Evolutionary conservation across 352 stramenopile genomes (phyloP).

Genomic region (Phytophthora sp.): DNA sequence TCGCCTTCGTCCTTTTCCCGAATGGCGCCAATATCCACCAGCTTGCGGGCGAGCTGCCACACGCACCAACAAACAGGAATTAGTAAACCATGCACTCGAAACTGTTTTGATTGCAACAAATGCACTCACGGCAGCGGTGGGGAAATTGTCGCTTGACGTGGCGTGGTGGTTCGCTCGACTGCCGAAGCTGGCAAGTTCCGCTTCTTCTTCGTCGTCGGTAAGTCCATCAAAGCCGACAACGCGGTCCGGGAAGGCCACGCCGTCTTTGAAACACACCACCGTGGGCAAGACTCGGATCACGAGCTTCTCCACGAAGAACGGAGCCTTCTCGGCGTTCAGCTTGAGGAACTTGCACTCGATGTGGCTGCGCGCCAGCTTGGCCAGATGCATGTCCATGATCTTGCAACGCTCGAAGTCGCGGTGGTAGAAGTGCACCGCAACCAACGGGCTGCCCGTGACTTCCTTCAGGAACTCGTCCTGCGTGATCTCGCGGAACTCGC

Average conservation of each 20-base stretch:
- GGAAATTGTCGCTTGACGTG: constrained; percentile 63
- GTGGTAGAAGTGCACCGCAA: constrained; percentile 96
- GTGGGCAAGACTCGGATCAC: constrained; percentile 93
- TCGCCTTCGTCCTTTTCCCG: constrained; percentile 47
- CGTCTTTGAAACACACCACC: constrained; percentile 92
- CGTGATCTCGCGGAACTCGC: constrained; percentile 90
- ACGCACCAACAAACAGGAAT: not conserved
- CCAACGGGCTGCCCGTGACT: constrained; percentile 86
- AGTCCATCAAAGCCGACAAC: constrained; percentile 95
- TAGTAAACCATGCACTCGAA: not conserved
- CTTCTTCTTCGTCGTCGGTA: constrained; percentile 76
- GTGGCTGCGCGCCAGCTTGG: constrained; percentile 58
- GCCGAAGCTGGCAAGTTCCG: constrained; percentile 44
- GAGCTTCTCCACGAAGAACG: constrained; percentile 96
- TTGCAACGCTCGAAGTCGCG: constrained; percentile 97
- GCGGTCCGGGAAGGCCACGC: constrained; percentile 89
- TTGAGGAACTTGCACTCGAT: constrained; percentile 96
- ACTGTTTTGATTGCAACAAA: too few relatives aligned
- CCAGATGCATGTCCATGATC: constrained; percentile 95
- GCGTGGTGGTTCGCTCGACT: constrained; percentile 43
- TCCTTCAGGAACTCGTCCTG: constrained; percentile 97
- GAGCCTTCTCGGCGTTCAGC: constrained; percentile 94
- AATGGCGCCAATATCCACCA: constrained; percentile 69
- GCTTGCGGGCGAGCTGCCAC: constrained; percentile 60
- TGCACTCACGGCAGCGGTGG: constrained; percentile 55